phyloP scores from a whole-genome alignment of 371 early-diverging fungal species.

The Haplosporangium sp. region DNA sequence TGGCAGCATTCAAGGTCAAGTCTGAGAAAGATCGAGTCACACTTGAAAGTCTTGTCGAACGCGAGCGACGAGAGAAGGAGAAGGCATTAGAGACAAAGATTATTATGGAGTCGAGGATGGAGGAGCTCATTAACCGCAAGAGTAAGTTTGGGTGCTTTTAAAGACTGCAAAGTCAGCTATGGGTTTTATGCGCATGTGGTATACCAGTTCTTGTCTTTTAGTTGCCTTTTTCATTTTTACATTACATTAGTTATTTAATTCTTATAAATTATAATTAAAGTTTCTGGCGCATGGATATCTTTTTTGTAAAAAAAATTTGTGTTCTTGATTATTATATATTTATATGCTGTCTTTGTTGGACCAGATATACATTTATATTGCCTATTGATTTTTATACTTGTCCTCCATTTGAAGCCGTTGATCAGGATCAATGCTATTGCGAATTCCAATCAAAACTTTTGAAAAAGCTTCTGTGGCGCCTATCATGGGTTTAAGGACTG shows the following conservation, averaged over 20 bases:
- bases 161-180: neutral
- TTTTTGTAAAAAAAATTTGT: too few species aligned
- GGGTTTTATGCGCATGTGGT: neutral
- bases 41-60: slow-evolving; percentile 22
- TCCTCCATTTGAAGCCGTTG: slow-evolving; percentile 86
- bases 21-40: slow-evolving; percentile 25
- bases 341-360: neutral
- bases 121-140: slow-evolving; percentile 41
- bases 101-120: slow-evolving; percentile 50
- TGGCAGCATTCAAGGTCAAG: slow-evolving; percentile 20
- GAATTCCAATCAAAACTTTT: slow-evolving; percentile 90
- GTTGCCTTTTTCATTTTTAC: neutral
- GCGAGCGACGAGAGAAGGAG: slow-evolving; percentile 34
- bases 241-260: neutral
- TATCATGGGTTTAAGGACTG: slow-evolving; percentile 96
- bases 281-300: neutral
- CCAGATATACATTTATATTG: neutral
- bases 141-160: slow-evolving; percentile 54
- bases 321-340: neutral
- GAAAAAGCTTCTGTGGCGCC: slow-evolving; percentile 94
- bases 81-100: slow-evolving; percentile 40
- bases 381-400: slow-evolving; percentile 45
- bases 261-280: neutral
- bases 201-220: neutral
- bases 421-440: slow-evolving; percentile 89